A percentile compares a stretch with the other conserved stretches of the same genome.
These are phyloP conservation scores for Coleophoma cylindrospora DNA, from an alignment of 2,329 filamentous ascomycete genomes.

Conservation along the genomic window DNA sequence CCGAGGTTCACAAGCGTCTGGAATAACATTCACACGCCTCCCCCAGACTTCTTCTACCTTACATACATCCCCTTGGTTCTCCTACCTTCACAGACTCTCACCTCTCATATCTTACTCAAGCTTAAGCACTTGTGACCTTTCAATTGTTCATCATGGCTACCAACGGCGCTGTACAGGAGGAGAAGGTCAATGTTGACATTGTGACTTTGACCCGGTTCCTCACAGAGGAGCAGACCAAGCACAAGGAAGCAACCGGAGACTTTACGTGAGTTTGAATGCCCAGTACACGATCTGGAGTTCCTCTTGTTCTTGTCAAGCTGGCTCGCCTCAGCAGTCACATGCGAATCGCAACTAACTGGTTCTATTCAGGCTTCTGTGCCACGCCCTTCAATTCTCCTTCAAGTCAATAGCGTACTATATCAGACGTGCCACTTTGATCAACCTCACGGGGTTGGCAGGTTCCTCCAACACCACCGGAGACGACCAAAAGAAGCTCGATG, in stretches of 20 bases:
- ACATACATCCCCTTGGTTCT: too few species aligned
- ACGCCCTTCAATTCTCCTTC: constrained; percentile 98
- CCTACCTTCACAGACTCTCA: too few species aligned
- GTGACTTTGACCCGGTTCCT: constrained; percentile 92
- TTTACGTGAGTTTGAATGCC: constrained; percentile 70
- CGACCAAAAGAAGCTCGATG: constrained; percentile 99
- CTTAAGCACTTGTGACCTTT: not conserved
- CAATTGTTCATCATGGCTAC: constrained; percentile 16
- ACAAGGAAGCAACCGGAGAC: constrained; percentile 93
- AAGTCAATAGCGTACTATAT: constrained; percentile 99
- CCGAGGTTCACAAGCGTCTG: not conserved
- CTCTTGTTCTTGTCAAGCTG: not conserved
- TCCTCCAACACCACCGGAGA: constrained; percentile 94
- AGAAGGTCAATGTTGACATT: constrained; percentile 93
- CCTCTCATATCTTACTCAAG: too few species aligned
- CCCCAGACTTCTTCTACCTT: too few species aligned
- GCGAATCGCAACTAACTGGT: constrained; percentile 5
- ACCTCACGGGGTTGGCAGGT: constrained; percentile 90
- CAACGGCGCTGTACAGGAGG: constrained; percentile 38
- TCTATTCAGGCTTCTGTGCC: constrained; percentile 73
- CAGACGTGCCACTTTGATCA: constrained; percentile 89
- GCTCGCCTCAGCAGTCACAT: not conserved
- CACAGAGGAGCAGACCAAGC: constrained; percentile 91
- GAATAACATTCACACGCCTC: too few species aligned
- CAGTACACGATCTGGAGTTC: not conserved